Conservation (phyloP, 768 basidiomycete genomes). For the Boletus rubropictus region DNA sequence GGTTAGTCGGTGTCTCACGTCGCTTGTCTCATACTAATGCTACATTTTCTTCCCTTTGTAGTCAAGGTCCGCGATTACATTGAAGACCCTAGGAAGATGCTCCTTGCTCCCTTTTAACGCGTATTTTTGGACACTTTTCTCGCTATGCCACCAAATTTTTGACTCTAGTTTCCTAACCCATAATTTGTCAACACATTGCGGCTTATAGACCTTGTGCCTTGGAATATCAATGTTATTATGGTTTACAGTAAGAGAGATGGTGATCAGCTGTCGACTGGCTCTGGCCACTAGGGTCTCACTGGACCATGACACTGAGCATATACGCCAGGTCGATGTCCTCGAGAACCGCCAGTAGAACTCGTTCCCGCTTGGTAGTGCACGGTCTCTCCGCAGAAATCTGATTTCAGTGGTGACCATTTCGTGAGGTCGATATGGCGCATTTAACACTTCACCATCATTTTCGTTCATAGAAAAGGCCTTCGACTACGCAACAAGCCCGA, state of each 20-base stretch:
- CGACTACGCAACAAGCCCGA: not conserved
- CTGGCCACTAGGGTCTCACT: no score
- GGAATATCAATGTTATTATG: not conserved
- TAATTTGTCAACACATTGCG: slow-evolving; percentile 11
- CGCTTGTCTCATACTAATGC: slow-evolving; percentile 2
- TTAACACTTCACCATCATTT: no score
- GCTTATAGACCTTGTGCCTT: slow-evolving; percentile 3
- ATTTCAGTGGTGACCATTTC: no score
- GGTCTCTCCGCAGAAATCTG: no score
- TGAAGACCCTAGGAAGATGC: slow-evolving; percentile 92
- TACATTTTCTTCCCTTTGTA: slow-evolving; percentile 23
- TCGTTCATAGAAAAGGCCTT: slow-evolving; percentile 12
- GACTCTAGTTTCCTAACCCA: slow-evolving; percentile 8
- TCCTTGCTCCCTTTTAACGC: slow-evolving; percentile 40
- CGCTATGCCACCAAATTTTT: not conserved
- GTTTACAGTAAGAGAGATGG: not conserved
- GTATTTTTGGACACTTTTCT: not conserved
- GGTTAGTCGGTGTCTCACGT: slow-evolving; percentile 46
- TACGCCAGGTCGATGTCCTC: no score
- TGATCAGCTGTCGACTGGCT: no score
- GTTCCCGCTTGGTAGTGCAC: no score
- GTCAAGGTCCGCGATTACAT: slow-evolving; percentile 92
- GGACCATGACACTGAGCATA: no score
- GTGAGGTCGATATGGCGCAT: no score
- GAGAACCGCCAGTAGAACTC: no score